Percentiles rank a stretch among this genome's conserved stretches.
Conservation (phyloP, 2,329 filamentous ascomycete genomes). For the Venturia aucupariae region DNA sequence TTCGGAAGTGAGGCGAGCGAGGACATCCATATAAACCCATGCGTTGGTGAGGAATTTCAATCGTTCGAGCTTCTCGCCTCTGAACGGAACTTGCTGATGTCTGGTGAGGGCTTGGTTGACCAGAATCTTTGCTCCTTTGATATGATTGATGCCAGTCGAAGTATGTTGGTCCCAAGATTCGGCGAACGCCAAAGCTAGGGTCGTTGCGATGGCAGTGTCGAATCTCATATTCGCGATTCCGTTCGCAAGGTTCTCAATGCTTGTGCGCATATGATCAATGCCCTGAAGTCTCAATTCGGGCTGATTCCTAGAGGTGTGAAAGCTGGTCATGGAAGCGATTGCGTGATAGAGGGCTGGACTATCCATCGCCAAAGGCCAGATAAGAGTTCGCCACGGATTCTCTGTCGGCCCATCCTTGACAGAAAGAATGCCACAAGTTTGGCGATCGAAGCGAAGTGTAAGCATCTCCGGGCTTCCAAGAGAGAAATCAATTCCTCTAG, state of each 20-base stretch:
- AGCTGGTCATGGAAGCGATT: conserved; percentile 59
- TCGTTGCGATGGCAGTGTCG: conserved; percentile 61
- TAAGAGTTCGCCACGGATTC: conserved; percentile 61
- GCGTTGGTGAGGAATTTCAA: conserved; percentile 61
- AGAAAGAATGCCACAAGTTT: conserved; percentile 62
- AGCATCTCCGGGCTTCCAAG: conserved; percentile 50
- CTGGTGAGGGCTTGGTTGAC: conserved; percentile 49
- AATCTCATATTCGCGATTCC: conserved; percentile 55
- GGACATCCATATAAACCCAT: conserved; percentile 67
- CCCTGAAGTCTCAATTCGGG: conserved; percentile 51
- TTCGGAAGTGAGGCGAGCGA: conserved; percentile 56
- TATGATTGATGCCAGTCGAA: conserved; percentile 58
- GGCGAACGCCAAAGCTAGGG: conserved; percentile 57
- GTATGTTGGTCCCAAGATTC: conserved; percentile 65
- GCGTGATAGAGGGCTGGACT: conserved; percentile 60
- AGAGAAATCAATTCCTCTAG: conserved; percentile 6
- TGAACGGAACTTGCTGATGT: conserved; percentile 33
- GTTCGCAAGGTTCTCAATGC: conserved; percentile 49
- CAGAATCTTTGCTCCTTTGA: conserved; percentile 56
- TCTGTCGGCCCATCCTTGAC: conserved; percentile 60
- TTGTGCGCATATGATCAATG: conserved; percentile 59
- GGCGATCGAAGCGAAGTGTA: conserved; percentile 52
- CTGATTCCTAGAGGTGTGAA: conserved; percentile 53
- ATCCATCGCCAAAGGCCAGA: conserved; percentile 59
- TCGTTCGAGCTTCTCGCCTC: conserved; percentile 42